Evolutionary conservation across 2,329 filamentous ascomycete genomes (phyloP), one percentile per base, ranked within the genome.

Genomic region (Paracoccidioides brasiliensis): DNA sequence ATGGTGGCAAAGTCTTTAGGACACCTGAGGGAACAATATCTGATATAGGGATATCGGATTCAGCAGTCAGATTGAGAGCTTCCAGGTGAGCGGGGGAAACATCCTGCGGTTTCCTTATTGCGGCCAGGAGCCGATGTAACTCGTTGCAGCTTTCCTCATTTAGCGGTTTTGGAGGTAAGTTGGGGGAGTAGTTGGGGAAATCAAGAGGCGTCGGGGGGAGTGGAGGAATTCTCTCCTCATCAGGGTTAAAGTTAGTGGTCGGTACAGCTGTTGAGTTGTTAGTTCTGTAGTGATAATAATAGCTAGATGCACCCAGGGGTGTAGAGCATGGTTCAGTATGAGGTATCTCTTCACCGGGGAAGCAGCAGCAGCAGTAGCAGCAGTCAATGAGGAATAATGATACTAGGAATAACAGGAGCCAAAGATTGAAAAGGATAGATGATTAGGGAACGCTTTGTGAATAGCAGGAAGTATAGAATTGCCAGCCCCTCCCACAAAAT

Each of bases 201-300:
- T 76, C 76, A 49, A 80, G 69, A 22, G 74, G 72, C 32, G 73
- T 77, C 38, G 78, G 73, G 56, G 66, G 66, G 38, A 75, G 65
- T 48, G 79, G 79, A 42, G 78, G 76, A 45, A 67, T 62, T 58
- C 78, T 73, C 62, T 74, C 73, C 59, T 69, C 70, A 45, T 72
- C 67, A 28, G 66, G 64, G 32, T 70, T 67, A 53, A 67, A 63
- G 42, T 59, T 62, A 49, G 68, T 59, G 22, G 68, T 61, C 50
- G 69, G 66, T 52, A 65, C 54, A 60, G 63, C 58, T 60, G 53
- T 48, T 51, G 42, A 41, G 22, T 43, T 33, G 37, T 52, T 58
- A 45, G 54, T 53, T 44, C 50, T 55, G 49, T 51, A 51, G 37
- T 9, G 9, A 33, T 9, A 7, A 28, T 14, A 15, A 14, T 12